These are phyloP conservation scores for Ehretia macrophylla DNA, from an alignment of 257 asterid species.

Conservation along the genomic window DNA sequence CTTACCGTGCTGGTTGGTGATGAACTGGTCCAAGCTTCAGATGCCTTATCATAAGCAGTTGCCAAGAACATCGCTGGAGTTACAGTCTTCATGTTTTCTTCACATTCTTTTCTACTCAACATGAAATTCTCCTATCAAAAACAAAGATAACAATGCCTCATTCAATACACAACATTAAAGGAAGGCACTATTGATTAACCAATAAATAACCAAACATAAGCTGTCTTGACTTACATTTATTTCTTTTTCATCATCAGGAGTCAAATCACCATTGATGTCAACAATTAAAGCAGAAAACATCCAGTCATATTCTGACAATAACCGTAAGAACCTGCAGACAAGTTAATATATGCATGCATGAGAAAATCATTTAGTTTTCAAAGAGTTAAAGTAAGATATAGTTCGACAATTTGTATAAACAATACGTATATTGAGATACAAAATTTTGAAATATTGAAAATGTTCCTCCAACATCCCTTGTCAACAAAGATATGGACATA, in stretches of 20 bases:
- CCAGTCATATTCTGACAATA: constrained; percentile 87
- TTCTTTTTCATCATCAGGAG: constrained; percentile 66
- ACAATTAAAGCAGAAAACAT: constrained; percentile 71
- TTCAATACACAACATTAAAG: constrained; percentile 8
- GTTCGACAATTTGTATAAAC: too few species aligned
- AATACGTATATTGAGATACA: too few species aligned
- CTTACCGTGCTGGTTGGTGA: constrained; percentile 75
- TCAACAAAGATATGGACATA: too few species aligned
- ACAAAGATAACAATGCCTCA: constrained; percentile 16
- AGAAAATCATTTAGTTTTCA: constrained; percentile 3
- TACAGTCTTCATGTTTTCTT: constrained; percentile 33
- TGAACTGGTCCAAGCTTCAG: constrained; percentile 83
- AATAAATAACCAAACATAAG: background rate
- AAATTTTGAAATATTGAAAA: too few species aligned
- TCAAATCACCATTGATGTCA: constrained; percentile 81
- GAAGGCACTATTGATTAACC: background rate
- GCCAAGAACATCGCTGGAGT: constrained; percentile 82
- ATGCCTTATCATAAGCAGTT: constrained; percentile 69
- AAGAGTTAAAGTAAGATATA: background rate
- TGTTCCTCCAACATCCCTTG: too few species aligned
- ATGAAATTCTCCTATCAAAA: constrained; percentile 56
- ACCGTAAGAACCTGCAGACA: constrained; percentile 72
- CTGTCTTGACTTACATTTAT: constrained; percentile 64
- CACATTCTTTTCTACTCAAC: constrained; percentile 55
- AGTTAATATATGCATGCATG: constrained; percentile 1